Base-by-base conservation (phyloP, 768 basidiomycete species). In the Hericium rajendrae region DNA sequence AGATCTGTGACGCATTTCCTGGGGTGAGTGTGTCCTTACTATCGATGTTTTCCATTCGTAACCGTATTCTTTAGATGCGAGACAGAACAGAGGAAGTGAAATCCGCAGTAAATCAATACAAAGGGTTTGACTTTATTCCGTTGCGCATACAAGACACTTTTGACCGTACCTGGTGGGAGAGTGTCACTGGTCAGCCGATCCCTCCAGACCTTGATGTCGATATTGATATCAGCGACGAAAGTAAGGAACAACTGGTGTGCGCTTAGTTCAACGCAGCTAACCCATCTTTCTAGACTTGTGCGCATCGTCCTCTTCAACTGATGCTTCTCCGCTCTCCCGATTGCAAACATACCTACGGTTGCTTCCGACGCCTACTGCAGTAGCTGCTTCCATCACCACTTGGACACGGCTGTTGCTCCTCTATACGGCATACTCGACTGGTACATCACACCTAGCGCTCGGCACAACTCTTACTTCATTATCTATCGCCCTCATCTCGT, bases 391-490 rank as follows among this genome's bases (percentile, higher is more conserved):
- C 0, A 73, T 90, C 49, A 76, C 78, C 48, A 79, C 72, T 16
- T 72, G 92, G 13, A 76, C 76, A 54, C 81, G 88, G 18, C 70
- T 91, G n/a, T 73, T 93, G 12, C 73, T 91, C 24, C 71, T 91
- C 15, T 76, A 88, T 62, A 84, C 85, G 0, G 83, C 90, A 4
- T 70, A 72, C 24, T 74, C 77, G 1, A 77, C 73, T 4, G 67
- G 69, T 4, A 83, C 83, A n/a, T 90, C 90, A 0, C 89, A 92
- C 67, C 73, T 92, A 15, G 74, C 91, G 13, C 76, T 91, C 12
- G 91, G 91, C 60, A 86, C 88, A 13, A 85, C 83, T 2, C 72
- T 91, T n/a, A 91, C 91, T 1, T 82, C 84, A 0, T 73, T 92
- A 0, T 88, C 90, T 0, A 78, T 91, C 37, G 79, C 81, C 20